Evolutionary conservation across 2,329 filamentous ascomycete genomes (phyloP), one percentile per base, ranked within the genome.

Genomic region (Onygenales sp.): DNA sequence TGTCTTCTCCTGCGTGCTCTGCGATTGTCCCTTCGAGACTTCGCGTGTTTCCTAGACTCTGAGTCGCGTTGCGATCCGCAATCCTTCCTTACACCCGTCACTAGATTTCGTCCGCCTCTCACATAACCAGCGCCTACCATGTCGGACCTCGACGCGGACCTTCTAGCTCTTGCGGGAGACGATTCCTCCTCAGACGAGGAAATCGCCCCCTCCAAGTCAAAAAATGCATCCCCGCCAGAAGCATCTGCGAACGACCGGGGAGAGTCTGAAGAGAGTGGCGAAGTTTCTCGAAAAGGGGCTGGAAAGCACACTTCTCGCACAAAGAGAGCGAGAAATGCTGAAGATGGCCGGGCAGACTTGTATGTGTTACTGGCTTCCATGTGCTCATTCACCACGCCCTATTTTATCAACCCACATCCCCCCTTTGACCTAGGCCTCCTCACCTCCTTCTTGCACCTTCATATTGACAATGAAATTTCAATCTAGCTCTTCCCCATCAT

Each of bases 121-220:
- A 40, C 34, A 33, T 27, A 27, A 27, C 21, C 21, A 27, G 21
- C 21, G 21, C 21, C 4, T 51, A 78, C 59, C 64, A 95, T 95
- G 90, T 86, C 88, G 53, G 88, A 92, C 66, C 81, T 96, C 61
- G 92, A 97, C 67, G 90, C 92, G 63, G 92, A 96, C 75, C 84
- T 97, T 60, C 85, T 97, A 59, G 91, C 88, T 65, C 84, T 97
- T 59, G 93, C 91, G 52, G 93, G 89, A 63, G 89, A 88, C 61
- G 86, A 77, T 62, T 68, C 71, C 54, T 73, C 74, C 56, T 77
- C 74, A 49, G 76, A 77, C 58, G 76, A 78, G 57, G 77, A 80
- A 59, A 67, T 71, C 52, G 10, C 14, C 9, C 67, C 82, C 56
- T 75, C 77, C 64, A 81, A 81, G 74, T 65, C 74, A 75, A 70